phyloP scores from a whole-genome alignment of 208 protist species.

The Herpetomonas tarakana region DNA sequence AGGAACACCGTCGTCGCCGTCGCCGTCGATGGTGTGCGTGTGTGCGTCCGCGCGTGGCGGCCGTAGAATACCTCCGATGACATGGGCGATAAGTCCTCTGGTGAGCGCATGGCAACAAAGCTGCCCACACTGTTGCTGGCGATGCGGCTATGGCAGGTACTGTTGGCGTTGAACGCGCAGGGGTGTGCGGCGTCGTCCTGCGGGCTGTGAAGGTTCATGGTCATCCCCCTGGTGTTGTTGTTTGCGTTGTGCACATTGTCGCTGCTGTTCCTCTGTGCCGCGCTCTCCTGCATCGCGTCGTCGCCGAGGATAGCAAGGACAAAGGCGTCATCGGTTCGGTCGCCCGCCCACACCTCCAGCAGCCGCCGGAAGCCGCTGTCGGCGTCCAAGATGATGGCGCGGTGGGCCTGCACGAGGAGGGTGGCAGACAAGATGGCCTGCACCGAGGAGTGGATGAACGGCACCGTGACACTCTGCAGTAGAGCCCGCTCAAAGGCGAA shows the following conservation, averaged over 20 bases:
- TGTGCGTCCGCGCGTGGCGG: neutral
- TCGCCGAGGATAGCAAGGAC: conserved; percentile 14
- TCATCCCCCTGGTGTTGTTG: too few species aligned
- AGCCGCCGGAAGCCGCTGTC: conserved; percentile 47
- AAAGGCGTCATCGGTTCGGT: conserved; percentile 14
- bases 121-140: conserved; percentile 5
- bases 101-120: neutral
- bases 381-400: conserved; percentile 46
- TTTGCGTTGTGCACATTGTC: too few species aligned
- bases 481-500: conserved; percentile 40
- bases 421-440: conserved; percentile 29
- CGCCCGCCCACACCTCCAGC: conserved; percentile 47
- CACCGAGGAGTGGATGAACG: conserved; percentile 30
- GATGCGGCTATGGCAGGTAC: neutral
- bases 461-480: conserved; percentile 26
- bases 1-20: neutral
- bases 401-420: conserved; percentile 53
- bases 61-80: too few species aligned
- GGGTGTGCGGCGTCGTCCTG: too few species aligned
- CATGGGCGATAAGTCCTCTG: neutral
- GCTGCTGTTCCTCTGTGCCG: neutral
- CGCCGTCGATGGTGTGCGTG: neutral
- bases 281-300: neutral
- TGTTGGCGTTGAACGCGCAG: neutral
- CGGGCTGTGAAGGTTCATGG: neutral